Evolutionary conservation across 164 flowering plant species (phyloP).

Genomic region (Brasenia schreberi): DNA sequence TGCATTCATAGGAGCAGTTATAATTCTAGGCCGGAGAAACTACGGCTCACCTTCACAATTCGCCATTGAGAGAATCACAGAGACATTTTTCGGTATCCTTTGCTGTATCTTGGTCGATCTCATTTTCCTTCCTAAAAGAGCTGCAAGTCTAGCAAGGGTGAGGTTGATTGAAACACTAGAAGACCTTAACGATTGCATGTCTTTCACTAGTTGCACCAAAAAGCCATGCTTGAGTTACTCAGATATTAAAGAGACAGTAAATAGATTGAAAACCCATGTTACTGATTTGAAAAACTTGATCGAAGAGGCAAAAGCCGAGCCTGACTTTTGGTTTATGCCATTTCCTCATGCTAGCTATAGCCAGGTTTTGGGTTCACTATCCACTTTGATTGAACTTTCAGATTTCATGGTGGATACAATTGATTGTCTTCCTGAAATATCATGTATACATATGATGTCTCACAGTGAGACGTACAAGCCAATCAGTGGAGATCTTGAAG

Average conservation of each 20-base stretch:
- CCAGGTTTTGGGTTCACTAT: constrained; percentile 33
- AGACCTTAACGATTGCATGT: constrained; percentile 11
- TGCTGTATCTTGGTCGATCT: constrained; percentile 61
- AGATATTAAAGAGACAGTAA: constrained; percentile 17
- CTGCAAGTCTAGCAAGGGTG: constrained; percentile 37
- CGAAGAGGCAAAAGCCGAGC: constrained; percentile 66
- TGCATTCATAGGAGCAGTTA: constrained; percentile 63
- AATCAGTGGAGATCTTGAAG: neutral
- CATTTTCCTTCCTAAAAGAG: constrained; percentile 62
- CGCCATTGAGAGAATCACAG: constrained; percentile 68
- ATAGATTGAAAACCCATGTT: constrained; percentile 24
- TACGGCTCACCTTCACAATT: constrained; percentile 65
- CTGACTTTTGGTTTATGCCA: constrained; percentile 79
- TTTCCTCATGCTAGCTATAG: constrained; percentile 40
- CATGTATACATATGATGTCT: neutral
- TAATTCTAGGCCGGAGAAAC: constrained; percentile 53
- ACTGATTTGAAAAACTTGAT: constrained; percentile 33
- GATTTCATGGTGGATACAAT: constrained; percentile 8
- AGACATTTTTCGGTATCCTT: constrained; percentile 57
- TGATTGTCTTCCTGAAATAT: neutral
- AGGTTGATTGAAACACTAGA: constrained; percentile 28
- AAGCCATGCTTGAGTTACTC: constrained; percentile 10
- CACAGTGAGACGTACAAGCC: neutral
- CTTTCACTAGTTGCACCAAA: neutral
- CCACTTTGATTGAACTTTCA: constrained; percentile 46